Conservation (phyloP, 2,329 filamentous ascomycete species). For the Falciphora oryzae region DNA sequence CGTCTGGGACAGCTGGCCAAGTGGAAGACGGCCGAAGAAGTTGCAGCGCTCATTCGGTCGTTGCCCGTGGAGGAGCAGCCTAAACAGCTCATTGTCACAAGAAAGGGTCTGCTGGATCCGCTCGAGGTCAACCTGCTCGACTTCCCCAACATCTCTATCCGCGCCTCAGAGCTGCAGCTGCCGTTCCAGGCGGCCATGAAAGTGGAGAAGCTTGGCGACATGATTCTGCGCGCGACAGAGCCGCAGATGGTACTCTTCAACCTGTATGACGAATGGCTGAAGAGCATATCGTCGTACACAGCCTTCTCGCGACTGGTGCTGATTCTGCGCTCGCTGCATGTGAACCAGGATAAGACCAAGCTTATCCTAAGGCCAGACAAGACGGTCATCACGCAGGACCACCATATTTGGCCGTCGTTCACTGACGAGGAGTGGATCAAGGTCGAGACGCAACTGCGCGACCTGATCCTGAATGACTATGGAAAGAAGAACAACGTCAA, state of each 20-base stretch:
- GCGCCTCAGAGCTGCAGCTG: slow-evolving; percentile 91
- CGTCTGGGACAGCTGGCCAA: slow-evolving; percentile 97
- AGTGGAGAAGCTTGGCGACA: slow-evolving; percentile 97
- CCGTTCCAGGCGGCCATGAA: slow-evolving; percentile 99
- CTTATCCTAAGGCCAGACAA: slow-evolving; percentile 91
- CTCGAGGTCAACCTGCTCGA: slow-evolving; percentile 95
- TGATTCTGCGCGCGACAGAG: slow-evolving; percentile 96
- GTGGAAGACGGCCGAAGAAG: slow-evolving; percentile 99
- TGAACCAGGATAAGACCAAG: slow-evolving; percentile 98
- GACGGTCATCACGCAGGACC: slow-evolving; percentile 95
- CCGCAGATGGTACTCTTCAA: slow-evolving; percentile 99
- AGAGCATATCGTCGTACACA: slow-evolving; percentile 97
- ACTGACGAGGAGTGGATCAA: slow-evolving; percentile 98
- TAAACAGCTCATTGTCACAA: slow-evolving; percentile 96
- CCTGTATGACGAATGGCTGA: slow-evolving; percentile 96
- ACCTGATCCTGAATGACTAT: slow-evolving; percentile 96
- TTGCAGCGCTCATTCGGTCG: slow-evolving; percentile 91
- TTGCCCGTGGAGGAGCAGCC: slow-evolving; percentile 96
- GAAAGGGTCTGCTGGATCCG: slow-evolving; percentile 94
- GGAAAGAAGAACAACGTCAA: slow-evolving; percentile 99
- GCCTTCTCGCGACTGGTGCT: slow-evolving; percentile 93
- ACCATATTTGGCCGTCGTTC: slow-evolving; percentile 96
- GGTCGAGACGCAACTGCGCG: slow-evolving; percentile 93
- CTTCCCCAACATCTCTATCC: slow-evolving; percentile 98
- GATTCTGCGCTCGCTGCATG: slow-evolving; percentile 89